Conservation (phyloP, 495 filamentous ascomycete species). For the Xylaria cubensis region DNA sequence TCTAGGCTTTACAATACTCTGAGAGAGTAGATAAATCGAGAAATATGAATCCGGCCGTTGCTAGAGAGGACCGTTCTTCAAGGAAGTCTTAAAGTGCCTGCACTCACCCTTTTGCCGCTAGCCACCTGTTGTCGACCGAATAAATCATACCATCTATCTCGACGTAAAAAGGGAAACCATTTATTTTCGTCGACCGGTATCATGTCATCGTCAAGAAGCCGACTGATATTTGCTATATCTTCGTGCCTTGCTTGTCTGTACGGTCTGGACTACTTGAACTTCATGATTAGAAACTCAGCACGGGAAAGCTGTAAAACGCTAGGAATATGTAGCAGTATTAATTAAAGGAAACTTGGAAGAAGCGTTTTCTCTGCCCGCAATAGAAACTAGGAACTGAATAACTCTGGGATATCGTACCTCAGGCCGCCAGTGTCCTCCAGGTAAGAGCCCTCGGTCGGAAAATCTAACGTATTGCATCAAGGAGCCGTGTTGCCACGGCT, state of each 20-base stretch:
- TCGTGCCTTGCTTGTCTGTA: background rate
- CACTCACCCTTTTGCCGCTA: background rate
- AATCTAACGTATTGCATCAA: constrained; percentile 8
- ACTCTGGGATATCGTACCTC: background rate
- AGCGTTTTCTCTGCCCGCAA: background rate
- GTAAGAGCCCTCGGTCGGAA: constrained; percentile 9
- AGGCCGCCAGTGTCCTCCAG: constrained; percentile 1
- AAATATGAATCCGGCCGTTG: background rate
- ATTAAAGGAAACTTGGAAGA: background rate
- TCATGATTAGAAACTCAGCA: background rate
- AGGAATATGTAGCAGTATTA: background rate
- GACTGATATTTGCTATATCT: background rate
- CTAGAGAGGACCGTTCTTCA: background rate
- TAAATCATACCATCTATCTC: constrained; percentile 10
- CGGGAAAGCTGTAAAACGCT: background rate
- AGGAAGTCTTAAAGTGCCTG: background rate
- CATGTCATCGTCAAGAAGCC: background rate
- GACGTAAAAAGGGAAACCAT: constrained; percentile 1
- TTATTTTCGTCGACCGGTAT: constrained; percentile 7
- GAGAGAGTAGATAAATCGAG: background rate
- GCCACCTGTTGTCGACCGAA: background rate
- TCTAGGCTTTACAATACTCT: background rate
- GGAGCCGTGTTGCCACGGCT: background rate
- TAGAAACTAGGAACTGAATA: background rate
- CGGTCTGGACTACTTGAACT: background rate